phyloP scores from a whole-genome alignment of 495 filamentous ascomycete genomes.

The Cercophora newfieldiana region DNA sequence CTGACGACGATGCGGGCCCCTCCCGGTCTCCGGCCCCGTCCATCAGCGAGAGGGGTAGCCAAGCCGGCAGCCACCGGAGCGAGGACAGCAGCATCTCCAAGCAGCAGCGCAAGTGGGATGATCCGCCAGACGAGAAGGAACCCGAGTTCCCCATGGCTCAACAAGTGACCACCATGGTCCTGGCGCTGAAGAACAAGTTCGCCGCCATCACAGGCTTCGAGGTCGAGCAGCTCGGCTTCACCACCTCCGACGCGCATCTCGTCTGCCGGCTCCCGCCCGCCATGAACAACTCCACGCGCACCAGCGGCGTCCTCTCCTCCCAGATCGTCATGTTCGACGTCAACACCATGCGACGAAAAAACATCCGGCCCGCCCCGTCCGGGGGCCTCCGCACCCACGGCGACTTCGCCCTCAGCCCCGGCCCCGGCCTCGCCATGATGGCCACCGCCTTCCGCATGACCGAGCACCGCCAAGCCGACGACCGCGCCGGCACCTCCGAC shows the following conservation, averaged over 20 bases:
- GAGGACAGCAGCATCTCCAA: constrained; percentile 1
- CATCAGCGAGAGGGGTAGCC: background rate
- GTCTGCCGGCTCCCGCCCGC: constrained; percentile 7
- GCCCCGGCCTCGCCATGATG: background rate
- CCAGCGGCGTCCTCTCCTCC: background rate
- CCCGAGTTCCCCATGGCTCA: constrained; percentile 6
- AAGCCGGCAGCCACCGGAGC: constrained; percentile 7
- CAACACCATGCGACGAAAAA: background rate
- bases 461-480: background rate
- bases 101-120: constrained; percentile 26
- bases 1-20: background rate
- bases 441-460: background rate
- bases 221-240: constrained; percentile 19
- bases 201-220: constrained; percentile 13
- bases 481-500: background rate
- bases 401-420: constrained; percentile 4
- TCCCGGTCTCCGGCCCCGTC: background rate
- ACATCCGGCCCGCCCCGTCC: background rate
- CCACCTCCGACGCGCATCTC: constrained; percentile 20
- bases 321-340: constrained; percentile 8
- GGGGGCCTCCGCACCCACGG: constrained; percentile 7
- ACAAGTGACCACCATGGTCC: constrained; percentile 22
- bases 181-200: constrained; percentile 9
- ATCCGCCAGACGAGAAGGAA: constrained; percentile 27
- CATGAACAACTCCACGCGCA: background rate